These are phyloP conservation scores for Cenchrus purpureus DNA, from an alignment of 176 grass and related monocot genomes.

Conservation along the genomic window DNA sequence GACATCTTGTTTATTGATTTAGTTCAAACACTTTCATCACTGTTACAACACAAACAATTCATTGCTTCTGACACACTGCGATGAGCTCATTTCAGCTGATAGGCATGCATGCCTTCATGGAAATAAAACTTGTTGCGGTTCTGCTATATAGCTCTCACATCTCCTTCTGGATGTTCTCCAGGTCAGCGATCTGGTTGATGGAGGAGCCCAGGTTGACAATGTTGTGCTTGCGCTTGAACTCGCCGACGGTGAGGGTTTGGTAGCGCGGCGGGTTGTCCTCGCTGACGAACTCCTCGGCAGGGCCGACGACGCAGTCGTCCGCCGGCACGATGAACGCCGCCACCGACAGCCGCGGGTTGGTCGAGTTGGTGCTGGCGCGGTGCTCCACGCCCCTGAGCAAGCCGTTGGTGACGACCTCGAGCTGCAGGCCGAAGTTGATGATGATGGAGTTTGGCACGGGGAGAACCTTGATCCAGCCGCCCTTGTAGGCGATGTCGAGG, in stretches of 20 bases:
- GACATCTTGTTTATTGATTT: too few species aligned
- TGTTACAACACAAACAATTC: too few species aligned
- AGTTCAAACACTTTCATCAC: too few species aligned
- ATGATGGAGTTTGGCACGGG: not conserved
- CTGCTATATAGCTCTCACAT: too few species aligned
- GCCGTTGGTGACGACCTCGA: not conserved
- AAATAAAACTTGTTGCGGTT: too few species aligned
- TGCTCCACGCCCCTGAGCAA: not conserved
- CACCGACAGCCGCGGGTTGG: not conserved
- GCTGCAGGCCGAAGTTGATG: not conserved
- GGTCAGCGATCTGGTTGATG: not conserved
- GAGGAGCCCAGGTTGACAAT: not conserved
- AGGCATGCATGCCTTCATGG: too few species aligned
- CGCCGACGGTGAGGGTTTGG: not conserved
- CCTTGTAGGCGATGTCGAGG: not conserved
- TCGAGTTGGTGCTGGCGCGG: not conserved
- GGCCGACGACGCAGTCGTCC: not conserved
- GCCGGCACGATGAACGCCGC: not conserved
- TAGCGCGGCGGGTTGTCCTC: not conserved
- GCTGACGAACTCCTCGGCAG: not conserved
- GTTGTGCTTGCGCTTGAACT: not conserved
- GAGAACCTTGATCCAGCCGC: not conserved
- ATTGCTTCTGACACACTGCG: too few species aligned
- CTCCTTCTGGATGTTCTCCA: not conserved
- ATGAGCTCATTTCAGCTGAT: too few species aligned